phyloP scores from a whole-genome alignment of 23 red algal genomes.

The Gracilaria domingensis region DNA sequence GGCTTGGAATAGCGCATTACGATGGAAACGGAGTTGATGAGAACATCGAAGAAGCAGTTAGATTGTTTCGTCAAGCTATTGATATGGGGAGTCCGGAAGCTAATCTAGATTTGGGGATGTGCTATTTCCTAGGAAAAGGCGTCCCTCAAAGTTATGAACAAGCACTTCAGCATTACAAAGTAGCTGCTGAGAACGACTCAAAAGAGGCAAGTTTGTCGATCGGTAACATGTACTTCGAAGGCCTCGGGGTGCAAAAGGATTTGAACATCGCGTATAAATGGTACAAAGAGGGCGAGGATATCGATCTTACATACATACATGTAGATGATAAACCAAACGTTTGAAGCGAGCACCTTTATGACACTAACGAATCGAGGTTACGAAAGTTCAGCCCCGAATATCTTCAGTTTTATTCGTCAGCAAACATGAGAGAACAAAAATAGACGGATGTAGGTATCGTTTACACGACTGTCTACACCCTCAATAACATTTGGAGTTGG shows the following conservation, averaged over 20 bases:
- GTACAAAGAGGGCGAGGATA: slow-evolving; percentile 28
- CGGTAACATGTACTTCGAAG: slow-evolving; percentile 47
- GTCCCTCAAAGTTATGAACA: slow-evolving; percentile 38
- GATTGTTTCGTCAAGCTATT: slow-evolving; percentile 26
- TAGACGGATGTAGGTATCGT: neutral
- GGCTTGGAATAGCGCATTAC: slow-evolving; percentile 44
- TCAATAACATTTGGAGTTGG: neutral
- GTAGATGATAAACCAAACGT: neutral
- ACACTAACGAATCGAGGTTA: neutral
- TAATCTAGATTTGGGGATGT: slow-evolving; percentile 35
- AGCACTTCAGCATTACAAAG: slow-evolving; percentile 30
- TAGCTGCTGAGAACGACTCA: slow-evolving; percentile 40
- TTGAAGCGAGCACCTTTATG: neutral
- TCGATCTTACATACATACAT: slow-evolving; percentile 28
- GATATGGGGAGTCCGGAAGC: slow-evolving; percentile 26
- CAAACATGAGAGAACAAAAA: neutral
- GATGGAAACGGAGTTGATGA: slow-evolving; percentile 33
- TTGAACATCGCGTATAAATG: slow-evolving; percentile 24
- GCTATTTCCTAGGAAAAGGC: slow-evolving; percentile 36
- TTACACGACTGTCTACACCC: neutral
- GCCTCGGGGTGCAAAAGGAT: slow-evolving; percentile 43
- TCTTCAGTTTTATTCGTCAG: neutral
- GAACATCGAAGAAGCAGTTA: slow-evolving; percentile 16
- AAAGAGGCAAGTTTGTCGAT: slow-evolving; percentile 34
- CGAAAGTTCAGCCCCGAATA: neutral